Percentiles rank a stretch among this genome's conserved stretches.
phyloP scores from a whole-genome alignment of 805 yeast species.

The Pichia membranifaciens region DNA sequence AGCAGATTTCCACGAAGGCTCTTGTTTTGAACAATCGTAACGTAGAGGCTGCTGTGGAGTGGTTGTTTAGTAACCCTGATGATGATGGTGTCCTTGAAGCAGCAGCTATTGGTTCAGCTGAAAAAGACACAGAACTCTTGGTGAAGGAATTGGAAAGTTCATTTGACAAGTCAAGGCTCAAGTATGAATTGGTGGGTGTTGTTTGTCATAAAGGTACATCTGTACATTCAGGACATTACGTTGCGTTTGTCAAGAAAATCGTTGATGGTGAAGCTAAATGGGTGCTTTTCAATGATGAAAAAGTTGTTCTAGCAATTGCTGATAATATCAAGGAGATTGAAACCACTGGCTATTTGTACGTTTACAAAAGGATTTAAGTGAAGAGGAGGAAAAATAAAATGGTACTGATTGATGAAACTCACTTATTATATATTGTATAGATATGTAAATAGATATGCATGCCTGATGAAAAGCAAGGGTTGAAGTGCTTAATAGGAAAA shows the following conservation, averaged over 20 bases:
- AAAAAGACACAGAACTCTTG: slow-evolving; percentile 1
- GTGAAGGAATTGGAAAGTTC: slow-evolving; percentile 12
- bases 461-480: no score
- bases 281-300: slow-evolving; percentile 86
- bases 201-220: slow-evolving; percentile 88
- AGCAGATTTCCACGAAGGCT: slow-evolving; percentile 66
- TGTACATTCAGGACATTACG: slow-evolving; percentile 90
- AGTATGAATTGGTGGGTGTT: slow-evolving; percentile 53
- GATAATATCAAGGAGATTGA: slow-evolving; percentile 39
- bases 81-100: slow-evolving; percentile 57
- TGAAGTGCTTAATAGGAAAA: no score
- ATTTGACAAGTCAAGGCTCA: neutral
- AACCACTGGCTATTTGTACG: slow-evolving; percentile 43
- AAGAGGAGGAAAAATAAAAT: slow-evolving; percentile 5
- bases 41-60: slow-evolving; percentile 76
- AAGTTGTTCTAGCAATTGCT: slow-evolving; percentile 58
- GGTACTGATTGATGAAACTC: neutral
- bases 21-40: slow-evolving; percentile 52
- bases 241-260: slow-evolving; percentile 56
- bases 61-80: slow-evolving; percentile 81
- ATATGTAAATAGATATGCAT: no score
- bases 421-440: no score
- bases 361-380: no score
- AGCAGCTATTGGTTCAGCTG: slow-evolving; percentile 22
- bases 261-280: slow-evolving; percentile 43